Evolutionary conservation across 306 rosid genomes (phyloP).

Genomic region (Vicia sativa): DNA sequence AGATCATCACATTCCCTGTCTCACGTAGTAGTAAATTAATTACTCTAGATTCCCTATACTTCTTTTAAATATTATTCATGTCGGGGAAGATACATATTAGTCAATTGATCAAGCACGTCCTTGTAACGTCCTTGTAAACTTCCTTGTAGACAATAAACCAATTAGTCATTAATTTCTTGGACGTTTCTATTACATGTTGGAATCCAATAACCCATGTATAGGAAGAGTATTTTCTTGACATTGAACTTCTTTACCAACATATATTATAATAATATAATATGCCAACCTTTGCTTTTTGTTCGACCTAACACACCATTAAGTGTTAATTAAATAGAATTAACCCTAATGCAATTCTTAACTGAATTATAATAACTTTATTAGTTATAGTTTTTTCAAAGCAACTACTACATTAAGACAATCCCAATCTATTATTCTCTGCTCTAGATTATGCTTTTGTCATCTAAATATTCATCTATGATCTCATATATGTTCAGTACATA

Average conservation of each 20-base stretch:
- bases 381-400: background rate
- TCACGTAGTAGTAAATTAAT: conserved; percentile 30
- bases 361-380: background rate
- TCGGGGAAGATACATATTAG: conserved; percentile 18
- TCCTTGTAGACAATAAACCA: conserved; percentile 1
- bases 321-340: background rate
- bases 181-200: conserved; percentile 42
- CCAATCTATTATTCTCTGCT: no score
- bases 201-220: no score
- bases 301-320: conserved; percentile 33
- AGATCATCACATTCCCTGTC: conserved; percentile 34
- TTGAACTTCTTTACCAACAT: background rate
- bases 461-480: background rate
- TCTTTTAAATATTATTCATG: background rate
- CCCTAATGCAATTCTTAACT: background rate
- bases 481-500: background rate
- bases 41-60: conserved; percentile 17
- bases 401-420: no score
- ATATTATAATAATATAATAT: background rate
- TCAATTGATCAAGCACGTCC: conserved; percentile 10
- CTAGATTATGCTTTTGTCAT: background rate
- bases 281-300: conserved; percentile 4
- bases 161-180: conserved; percentile 44
- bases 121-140: conserved; percentile 42
- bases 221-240: conserved; percentile 30